phyloP scores from a whole-genome alignment of 2,329 filamentous ascomycete species.

The Cryphonectria radicalis region DNA sequence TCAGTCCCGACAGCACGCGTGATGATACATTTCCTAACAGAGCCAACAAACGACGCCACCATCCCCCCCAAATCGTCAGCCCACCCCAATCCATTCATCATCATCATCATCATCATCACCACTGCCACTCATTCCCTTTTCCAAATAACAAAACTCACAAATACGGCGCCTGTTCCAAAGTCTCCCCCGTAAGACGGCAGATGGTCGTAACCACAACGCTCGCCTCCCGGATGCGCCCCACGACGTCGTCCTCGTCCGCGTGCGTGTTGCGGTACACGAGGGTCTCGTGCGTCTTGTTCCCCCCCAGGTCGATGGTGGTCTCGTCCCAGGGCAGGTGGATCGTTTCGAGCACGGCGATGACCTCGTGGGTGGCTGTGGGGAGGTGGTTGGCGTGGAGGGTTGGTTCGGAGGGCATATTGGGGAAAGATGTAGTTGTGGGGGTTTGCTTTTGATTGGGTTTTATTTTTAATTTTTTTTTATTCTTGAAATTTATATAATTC shows the following conservation, averaged over 20 bases:
- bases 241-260: conserved; percentile 21
- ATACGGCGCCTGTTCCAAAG: conserved; percentile 31
- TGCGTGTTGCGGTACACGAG: conserved; percentile 25
- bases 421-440: no score
- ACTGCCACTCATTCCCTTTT: background rate
- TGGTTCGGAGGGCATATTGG: conserved; percentile 16
- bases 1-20: conserved; percentile 34
- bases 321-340: conserved; percentile 27
- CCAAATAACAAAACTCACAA: conserved; percentile 27
- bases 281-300: conserved; percentile 19
- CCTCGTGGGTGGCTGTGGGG: conserved; percentile 24
- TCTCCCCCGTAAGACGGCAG: conserved; percentile 31
- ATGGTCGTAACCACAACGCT: conserved; percentile 36
- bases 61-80: background rate
- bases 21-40: conserved; percentile 33
- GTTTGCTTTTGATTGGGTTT: no score
- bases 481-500: no score
- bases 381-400: conserved; percentile 16
- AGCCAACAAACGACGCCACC: background rate
- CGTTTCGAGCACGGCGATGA: conserved; percentile 27
- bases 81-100: background rate
- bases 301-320: conserved; percentile 8
- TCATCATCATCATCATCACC: background rate
- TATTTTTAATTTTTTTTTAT: no score
- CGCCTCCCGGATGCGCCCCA: conserved; percentile 33